These are phyloP conservation scores for Glomus cerebriforme DNA, from an alignment of 192 early-diverging fungal genomes.

Conservation along the genomic window DNA sequence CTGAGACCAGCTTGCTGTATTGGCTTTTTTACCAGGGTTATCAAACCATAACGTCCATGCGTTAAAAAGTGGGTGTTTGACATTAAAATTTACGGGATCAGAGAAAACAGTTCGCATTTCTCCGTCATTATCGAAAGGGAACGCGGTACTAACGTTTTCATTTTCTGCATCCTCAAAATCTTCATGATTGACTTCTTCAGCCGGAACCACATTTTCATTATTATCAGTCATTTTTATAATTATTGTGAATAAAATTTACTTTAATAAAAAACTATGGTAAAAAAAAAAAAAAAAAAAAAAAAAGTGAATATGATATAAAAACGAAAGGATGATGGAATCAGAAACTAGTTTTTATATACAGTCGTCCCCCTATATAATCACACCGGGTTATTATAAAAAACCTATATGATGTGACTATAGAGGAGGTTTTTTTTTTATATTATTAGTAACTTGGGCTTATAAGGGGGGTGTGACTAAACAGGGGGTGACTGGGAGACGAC, in stretches of 20 bases:
- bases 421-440: too few relatives aligned
- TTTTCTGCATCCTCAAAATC: background rate
- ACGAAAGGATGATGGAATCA: too few relatives aligned
- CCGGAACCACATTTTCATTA: background rate
- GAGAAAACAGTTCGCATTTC: slow-evolving; percentile 49
- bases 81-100: slow-evolving; percentile 58
- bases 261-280: too few relatives aligned
- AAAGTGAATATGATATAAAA: too few relatives aligned
- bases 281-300: too few relatives aligned
- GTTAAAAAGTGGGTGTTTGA: slow-evolving; percentile 86
- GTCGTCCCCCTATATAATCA: too few relatives aligned
- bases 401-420: too few relatives aligned
- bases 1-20: slow-evolving; percentile 74
- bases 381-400: too few relatives aligned
- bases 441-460: too few relatives aligned
- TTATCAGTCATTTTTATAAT: background rate
- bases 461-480: too few relatives aligned
- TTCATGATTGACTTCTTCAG: background rate
- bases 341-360: too few relatives aligned
- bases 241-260: background rate
- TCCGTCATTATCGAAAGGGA: slow-evolving; percentile 2
- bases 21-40: slow-evolving; percentile 80
- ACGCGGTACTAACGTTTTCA: background rate
- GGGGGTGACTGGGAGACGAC: too few relatives aligned
- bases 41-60: slow-evolving; percentile 97